Evolutionary conservation across 306 rosid species (phyloP).

Genomic region (Fagus crenata): DNA sequence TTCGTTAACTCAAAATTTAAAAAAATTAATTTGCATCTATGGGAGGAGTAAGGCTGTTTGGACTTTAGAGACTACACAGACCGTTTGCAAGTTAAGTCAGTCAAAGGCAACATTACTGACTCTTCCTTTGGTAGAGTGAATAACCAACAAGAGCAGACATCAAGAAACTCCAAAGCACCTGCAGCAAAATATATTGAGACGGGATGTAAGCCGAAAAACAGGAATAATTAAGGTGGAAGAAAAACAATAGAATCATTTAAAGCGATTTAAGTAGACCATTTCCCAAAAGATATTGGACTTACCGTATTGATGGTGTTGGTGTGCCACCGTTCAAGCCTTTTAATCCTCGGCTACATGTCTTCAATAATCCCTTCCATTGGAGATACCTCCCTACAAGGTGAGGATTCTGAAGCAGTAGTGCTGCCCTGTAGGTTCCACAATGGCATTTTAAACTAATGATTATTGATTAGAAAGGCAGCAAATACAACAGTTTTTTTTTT

Average conservation of each 20-base stretch:
- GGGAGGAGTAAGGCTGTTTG: conserved; percentile 5
- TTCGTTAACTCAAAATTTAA: not conserved
- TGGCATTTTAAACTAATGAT: conserved; percentile 11
- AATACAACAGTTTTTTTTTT: not conserved
- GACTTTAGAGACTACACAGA: not conserved
- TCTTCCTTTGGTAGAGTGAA: conserved; percentile 85
- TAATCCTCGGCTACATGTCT: conserved; percentile 93
- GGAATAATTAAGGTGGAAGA: not conserved
- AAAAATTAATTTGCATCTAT: not conserved
- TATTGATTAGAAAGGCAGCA: conserved; percentile 22
- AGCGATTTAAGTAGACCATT: not conserved
- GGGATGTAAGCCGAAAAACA: not conserved
- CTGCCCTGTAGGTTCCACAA: conserved; percentile 59
- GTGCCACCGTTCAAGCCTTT: conserved; percentile 93
- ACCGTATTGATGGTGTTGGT: conserved; percentile 73
- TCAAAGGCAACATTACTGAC: conserved; percentile 39
- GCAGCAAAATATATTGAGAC: conserved; percentile 23
- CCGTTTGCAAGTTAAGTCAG: not conserved
- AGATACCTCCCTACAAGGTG: conserved; percentile 64
- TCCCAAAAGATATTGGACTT: not conserved
- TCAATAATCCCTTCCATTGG: conserved; percentile 72
- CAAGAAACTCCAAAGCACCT: conserved; percentile 93
- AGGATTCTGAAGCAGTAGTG: conserved; percentile 80
- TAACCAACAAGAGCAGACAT: conserved; percentile 97
- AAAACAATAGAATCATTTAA: not conserved